A percentile compares a stretch with the other conserved stretches of the same genome.
Conservation (phyloP, 2,329 filamentous ascomycete species). For the Ophiosphaerella korrae region DNA sequence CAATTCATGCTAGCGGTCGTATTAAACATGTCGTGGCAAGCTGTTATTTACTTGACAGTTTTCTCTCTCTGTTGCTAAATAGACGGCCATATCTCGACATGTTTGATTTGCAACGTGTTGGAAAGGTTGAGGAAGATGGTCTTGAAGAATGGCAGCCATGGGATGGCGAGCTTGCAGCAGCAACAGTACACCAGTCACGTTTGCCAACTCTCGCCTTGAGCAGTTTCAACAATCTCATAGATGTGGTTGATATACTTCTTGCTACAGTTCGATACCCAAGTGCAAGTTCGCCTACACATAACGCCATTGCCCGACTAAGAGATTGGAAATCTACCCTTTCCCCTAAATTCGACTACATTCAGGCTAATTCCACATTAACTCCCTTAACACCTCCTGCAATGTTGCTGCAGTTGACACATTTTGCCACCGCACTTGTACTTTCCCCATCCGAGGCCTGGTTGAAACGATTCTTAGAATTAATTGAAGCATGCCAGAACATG, state of each 20-base stretch:
- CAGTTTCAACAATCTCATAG: constrained; percentile 58
- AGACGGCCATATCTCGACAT: constrained; percentile 56
- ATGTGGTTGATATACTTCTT: constrained; percentile 33
- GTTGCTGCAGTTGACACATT: constrained; percentile 34
- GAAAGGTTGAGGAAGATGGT: constrained; percentile 65
- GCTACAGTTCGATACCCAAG: constrained; percentile 13
- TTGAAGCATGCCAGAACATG: constrained; percentile 25
- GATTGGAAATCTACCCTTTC: constrained; percentile 44
- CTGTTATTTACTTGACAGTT: constrained; percentile 66
- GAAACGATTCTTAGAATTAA: constrained; percentile 21
- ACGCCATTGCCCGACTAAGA: constrained; percentile 28
- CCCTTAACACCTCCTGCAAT: constrained; percentile 34
- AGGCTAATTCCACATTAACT: constrained; percentile 16
- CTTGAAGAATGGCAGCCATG: constrained; percentile 77
- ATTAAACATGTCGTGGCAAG: constrained; percentile 55
- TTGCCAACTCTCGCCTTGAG: constrained; percentile 52
- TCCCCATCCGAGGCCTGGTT: constrained; percentile 26
- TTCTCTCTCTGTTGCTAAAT: constrained; percentile 58
- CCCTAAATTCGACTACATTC: constrained; percentile 28
- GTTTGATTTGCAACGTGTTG: constrained; percentile 54
- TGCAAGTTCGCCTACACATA: constrained; percentile 37
- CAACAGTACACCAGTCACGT: constrained; percentile 11
- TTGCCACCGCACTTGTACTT: constrained; percentile 24
- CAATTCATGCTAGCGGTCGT: constrained; percentile 34
- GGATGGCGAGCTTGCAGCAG: constrained; percentile 57